phyloP scores from a whole-genome alignment of 2,329 filamentous ascomycete genomes.

The Uncinocarpus reesii region DNA sequence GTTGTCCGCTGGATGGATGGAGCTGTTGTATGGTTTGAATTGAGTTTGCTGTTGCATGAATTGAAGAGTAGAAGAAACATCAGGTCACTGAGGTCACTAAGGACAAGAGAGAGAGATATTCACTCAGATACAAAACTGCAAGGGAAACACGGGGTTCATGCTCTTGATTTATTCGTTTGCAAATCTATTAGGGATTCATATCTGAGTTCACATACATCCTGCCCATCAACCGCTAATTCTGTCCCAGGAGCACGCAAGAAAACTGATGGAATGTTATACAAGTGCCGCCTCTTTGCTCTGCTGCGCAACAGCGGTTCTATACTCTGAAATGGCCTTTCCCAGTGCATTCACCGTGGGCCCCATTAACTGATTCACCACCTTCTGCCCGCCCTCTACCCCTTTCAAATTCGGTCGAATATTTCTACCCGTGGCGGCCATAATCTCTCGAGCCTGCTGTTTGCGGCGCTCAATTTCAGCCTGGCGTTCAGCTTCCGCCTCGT shows the following conservation, averaged over 20 bases:
- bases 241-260: not conserved
- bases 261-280: conserved; percentile 5
- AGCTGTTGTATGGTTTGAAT: too few relatives aligned
- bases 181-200: not conserved
- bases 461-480: conserved; percentile 54
- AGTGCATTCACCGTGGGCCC: conserved; percentile 63
- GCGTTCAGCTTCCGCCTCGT: conserved; percentile 66
- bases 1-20: too few relatives aligned
- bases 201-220: not conserved
- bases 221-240: not conserved
- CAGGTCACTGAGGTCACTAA: too few relatives aligned
- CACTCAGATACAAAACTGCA: too few relatives aligned
- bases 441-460: conserved; percentile 59
- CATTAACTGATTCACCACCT: conserved; percentile 66
- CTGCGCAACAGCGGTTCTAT: conserved; percentile 56
- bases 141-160: too few relatives aligned
- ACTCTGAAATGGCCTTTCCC: conserved; percentile 58
- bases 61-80: too few relatives aligned
- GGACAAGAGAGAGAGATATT: too few relatives aligned
- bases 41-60: too few relatives aligned
- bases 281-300: conserved; percentile 36
- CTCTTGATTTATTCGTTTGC: not conserved
- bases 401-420: conserved; percentile 57
- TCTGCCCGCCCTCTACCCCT: conserved; percentile 61
- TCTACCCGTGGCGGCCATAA: conserved; percentile 62